Base-by-base conservation (phyloP, 768 basidiomycete genomes). In the Coprinellus aureogranulatus region DNA sequence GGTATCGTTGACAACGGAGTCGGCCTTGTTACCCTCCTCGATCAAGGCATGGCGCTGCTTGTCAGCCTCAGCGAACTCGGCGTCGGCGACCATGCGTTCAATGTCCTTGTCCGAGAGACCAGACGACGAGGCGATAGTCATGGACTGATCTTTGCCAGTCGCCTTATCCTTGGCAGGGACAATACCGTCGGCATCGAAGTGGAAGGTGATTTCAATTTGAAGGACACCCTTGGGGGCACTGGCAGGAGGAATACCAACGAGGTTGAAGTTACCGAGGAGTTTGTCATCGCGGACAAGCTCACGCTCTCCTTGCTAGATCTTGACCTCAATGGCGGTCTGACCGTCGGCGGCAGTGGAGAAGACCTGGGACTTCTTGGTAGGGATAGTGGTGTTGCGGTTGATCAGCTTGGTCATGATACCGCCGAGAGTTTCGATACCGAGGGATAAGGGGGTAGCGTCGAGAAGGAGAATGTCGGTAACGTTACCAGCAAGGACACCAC, bases 301-400 rank as follows among this genome's bases (percentile, higher is more conserved):
- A 81, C 95, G 93, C 74, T 98, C 94, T 81, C 98, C 96, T 77
- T 86, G 96, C 72, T 97, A 94, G 73, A 98, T 97, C 68, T 97
- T 86, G 46, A 98, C 95, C 81, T 94, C 94, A 56, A n/a, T n/a
- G n/a, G n/a, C n/a, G n/a, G 95, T 94, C 73, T 98, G 94, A 81
- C 98, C 97, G 81, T 97, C 95, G 63, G 94, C 88, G 81, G 96
- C 94, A n/a, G 96, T 98, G 40, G 95, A 98, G 86, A 98, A 97
- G 68, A 89, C 92, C 79, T 97, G 94, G 8, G 94, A 94, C 81
- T 97, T 98, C 80, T 96, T 97, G 67, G 95, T 97, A 25, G 96
- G 96, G 63, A 98, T 92, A 50, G 94, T 97, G 62, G 96, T 98
- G 83, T 98, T 98, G 54, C 95, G 89, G 79, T 94, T 95, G 83